A percentile compares a stretch with the other conserved stretches of the same genome.
phyloP scores from a whole-genome alignment of 179 eudicot genomes.

The Nepenthes alata region DNA sequence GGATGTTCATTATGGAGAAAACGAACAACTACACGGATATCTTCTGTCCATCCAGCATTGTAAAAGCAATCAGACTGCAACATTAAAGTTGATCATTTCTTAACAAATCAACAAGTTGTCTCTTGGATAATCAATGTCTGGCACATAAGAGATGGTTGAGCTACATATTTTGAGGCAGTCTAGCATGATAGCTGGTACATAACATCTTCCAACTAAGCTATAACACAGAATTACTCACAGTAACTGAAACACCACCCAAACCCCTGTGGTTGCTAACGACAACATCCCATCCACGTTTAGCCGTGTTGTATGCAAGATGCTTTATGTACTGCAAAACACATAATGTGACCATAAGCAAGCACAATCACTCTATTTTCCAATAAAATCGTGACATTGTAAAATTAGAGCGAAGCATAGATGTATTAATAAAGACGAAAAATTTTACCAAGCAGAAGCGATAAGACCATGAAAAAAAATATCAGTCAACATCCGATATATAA shows the following conservation, averaged over 20 bases:
- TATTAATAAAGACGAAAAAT: no score
- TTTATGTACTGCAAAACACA: slow-evolving; percentile 51
- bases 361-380: not conserved
- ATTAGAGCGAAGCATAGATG: no score
- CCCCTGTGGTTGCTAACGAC: slow-evolving; percentile 82
- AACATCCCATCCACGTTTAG: slow-evolving; percentile 71
- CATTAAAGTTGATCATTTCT: not conserved
- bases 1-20: slow-evolving; percentile 53
- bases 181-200: not conserved
- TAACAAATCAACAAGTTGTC: no score
- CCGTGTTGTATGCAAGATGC: slow-evolving; percentile 63
- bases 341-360: slow-evolving; percentile 5
- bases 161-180: not conserved
- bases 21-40: slow-evolving; percentile 50
- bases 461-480: no score
- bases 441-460: no score
- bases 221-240: slow-evolving; percentile 41
- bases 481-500: no score
- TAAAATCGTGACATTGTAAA: not conserved
- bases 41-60: slow-evolving; percentile 91
- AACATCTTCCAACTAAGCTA: not conserved
- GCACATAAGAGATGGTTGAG: no score
- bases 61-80: no score
- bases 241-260: slow-evolving; percentile 73
- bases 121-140: not conserved